Base-by-base conservation (phyloP, 345 rosid species). In the Angophora floribunda region DNA sequence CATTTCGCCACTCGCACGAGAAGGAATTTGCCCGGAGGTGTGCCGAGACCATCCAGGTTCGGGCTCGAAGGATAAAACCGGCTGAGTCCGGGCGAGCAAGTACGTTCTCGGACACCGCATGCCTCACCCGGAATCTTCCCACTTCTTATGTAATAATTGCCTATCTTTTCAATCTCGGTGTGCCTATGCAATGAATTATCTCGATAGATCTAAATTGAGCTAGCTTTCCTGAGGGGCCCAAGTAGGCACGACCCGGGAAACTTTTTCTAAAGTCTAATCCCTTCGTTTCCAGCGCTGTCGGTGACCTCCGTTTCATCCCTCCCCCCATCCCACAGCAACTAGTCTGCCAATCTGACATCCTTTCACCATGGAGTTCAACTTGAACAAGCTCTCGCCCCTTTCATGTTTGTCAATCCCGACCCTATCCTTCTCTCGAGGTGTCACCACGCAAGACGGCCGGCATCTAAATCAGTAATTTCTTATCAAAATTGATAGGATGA, bases 291-390 rank as follows among this genome's bases (percentile, higher is more conserved):
- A 55, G 61, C 30, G 30, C 30, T 4, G n/a, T 57, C 30, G 65
- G 30, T 57, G 65, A 57, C n/a, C 65, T 24, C 13, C 4, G n/a
- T 57, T 57, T 57, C n/a, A 0, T 9, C 9, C 24, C 9, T 2
- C 8, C 9, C 57, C 57, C 22, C 4, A 49, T 49, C 9, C 50
- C 50, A 55, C 61, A 3, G 61, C 61, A 55, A 2, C n/a, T 57
- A 53, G 21, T 21, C 59, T 53, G 26, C 7, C 59, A 4, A 9
- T 24, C 13, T 4, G n/a, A 57, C 24, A 57, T 57, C n/a, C 28
- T 57, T 28, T 24, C 28, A 22, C n/a, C 0, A 9, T 57, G 12
- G 28, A 57, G n/a, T 26, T 24, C 26, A 0, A 7, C 26, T 0
- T 55, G 59, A 55, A 55, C 59, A 55, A 21, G 26, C 59, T 55